Base-by-base conservation (phyloP, 768 basidiomycete species). In the Leccinum barrowsii region DNA sequence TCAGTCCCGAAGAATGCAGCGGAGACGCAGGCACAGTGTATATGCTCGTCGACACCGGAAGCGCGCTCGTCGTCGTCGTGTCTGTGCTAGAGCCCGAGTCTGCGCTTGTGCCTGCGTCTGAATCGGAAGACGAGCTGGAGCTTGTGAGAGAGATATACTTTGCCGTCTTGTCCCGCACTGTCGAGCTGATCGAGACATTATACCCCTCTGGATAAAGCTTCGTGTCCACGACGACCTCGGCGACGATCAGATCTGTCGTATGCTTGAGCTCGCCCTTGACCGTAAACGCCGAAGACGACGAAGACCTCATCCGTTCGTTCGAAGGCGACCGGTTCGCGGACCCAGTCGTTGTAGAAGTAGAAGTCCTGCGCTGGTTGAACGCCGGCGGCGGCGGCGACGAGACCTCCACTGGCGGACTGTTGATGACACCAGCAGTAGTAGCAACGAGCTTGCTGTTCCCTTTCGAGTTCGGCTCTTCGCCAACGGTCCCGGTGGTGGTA, bases 11-110 rank as follows among this genome's bases (percentile, higher is more conserved):
- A 21, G 92, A 90, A 64, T 90, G 90, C 57, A 92, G 74, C 11
- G 92, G 84, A 21, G 92, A 94, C 2, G 86, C 83, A 0, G 95
- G 92, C 54, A 96, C 81, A 1, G 87, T 89, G 68, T 90, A 82
- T 13, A 94, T 76, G 5, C 80, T 78, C 58, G 82, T 82, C 26
- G 71, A 70, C 60, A 90, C 75, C 15, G 85, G 90, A 28, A 85
- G 79, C 35, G 63, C 75, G 26, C 15, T 52, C 21, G 54, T 12
- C n/a, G 34, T 52, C 15, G 54, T 12, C 10, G 34, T 32, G 3
- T 35, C 34, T 15, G 34, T 13, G 8, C 34, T 8, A 6, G 13
- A 35, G 13, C 12, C 4, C 32, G 40, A 35, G 6, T 7, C 8
- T 40, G 37, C 17, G 37, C 7, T n/a, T n/a, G 37, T 8, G 37